Percentiles rank a stretch among this genome's conserved stretches.
These are phyloP conservation scores for Linnemannia elongata DNA, from an alignment of 192 early-diverging fungal genomes.

Conservation along the genomic window DNA sequence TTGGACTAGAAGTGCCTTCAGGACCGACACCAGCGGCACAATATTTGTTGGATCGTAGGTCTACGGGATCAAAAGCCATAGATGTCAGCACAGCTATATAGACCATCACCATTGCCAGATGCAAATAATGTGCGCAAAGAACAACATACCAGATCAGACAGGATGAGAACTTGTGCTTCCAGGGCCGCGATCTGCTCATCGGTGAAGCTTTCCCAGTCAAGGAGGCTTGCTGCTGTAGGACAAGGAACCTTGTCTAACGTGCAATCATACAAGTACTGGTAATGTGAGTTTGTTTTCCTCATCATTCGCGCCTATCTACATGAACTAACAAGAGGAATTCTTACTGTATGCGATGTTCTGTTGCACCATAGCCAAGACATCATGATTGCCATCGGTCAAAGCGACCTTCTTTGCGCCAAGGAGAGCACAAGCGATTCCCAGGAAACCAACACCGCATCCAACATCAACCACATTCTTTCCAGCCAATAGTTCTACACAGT, in stretches of 20 bases:
- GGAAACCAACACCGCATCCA: constrained; percentile 52
- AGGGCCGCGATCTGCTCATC: constrained; percentile 40
- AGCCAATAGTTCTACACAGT: constrained; percentile 18
- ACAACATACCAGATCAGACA: constrained; percentile 47
- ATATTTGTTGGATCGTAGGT: constrained; percentile 55
- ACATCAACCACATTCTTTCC: constrained; percentile 50
- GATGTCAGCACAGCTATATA: background rate
- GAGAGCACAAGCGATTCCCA: constrained; percentile 40
- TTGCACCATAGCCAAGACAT: constrained; percentile 38
- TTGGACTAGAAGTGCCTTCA: constrained; percentile 42
- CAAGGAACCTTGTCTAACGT: constrained; percentile 25
- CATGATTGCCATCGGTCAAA: constrained; percentile 44
- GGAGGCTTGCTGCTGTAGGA: constrained; percentile 23
- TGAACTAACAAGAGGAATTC: background rate
- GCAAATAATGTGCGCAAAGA: background rate
- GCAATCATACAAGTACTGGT: background rate
- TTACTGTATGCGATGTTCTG: constrained; percentile 52
- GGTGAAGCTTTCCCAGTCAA: constrained; percentile 57
- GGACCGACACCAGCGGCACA: constrained; percentile 28
- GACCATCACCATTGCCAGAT: background rate
- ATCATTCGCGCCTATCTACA: background rate
- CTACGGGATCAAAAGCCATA: background rate
- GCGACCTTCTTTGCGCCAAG: constrained; percentile 44
- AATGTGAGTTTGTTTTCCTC: background rate
- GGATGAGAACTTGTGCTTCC: constrained; percentile 42